Evolutionary conservation across 2,329 filamentous ascomycete genomes (phyloP), one percentile per base, ranked within the genome.

Genomic region (Neofusicoccum sp.): DNA sequence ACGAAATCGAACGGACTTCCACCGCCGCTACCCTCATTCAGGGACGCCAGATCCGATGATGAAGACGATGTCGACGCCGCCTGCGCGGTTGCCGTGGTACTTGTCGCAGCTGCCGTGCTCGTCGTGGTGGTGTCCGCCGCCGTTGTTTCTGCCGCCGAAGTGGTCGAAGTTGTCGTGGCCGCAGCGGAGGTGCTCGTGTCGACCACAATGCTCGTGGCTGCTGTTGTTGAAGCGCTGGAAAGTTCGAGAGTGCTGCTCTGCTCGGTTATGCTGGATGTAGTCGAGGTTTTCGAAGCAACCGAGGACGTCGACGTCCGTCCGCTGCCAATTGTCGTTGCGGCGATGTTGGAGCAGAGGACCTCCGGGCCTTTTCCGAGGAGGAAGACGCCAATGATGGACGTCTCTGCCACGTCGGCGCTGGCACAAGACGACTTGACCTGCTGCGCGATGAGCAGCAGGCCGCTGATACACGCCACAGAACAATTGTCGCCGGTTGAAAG

Each of bases 1-100:
- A 47, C 43, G n/a, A 76, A 69, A 64, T 80, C 79, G 64, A 82
- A 81, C 4, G 79, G 80, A 59, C 76, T 79, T n/a, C 80, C 80
- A 14, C 79, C 78, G 22, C 78, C 78, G 11, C 74, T 77, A 31
- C 74, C 54, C 11, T 47, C 54, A 11, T 58, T 58, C 8, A 45
- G 29, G 71, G 22, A 71, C 66, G 56, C 72, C 76, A 8, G 71
- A 72, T 16, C 74, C 71, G 62, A 78, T 73, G 14, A 68, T 67
- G 37, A 8, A 4, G 54, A 58, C 9, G 54, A 58, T 5, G 68
- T 74, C 6, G 69, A 63, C n/a, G 65, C 56, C 43, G 62, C 59
- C 37, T 54, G 47, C 29, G 50, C 44, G 28, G 56, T 43, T 22
- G 59, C 22, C 6, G 58, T 29, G 29, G 44, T 39, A 36, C 59